phyloP scores from a whole-genome alignment of 805 yeast genomes.

The Lipomyces yamanashiensis region DNA sequence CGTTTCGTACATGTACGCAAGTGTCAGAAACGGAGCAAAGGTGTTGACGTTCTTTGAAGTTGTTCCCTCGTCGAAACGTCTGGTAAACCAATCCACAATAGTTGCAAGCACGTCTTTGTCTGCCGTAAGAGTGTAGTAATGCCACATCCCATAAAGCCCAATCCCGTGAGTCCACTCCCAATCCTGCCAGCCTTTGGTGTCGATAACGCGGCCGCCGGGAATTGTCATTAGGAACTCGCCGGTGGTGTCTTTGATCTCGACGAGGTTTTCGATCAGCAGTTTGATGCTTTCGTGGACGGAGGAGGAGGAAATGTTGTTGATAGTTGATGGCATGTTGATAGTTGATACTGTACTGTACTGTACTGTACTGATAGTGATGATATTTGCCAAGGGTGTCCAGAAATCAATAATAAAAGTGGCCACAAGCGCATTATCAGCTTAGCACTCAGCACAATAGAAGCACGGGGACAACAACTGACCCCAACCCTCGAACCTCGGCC shows the following conservation, averaged over 20 bases:
- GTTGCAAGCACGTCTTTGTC: constrained; percentile 39
- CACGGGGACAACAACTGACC: not conserved
- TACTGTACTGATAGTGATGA: no score
- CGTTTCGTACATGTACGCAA: constrained; percentile 45
- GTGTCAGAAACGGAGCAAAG: constrained; percentile 47
- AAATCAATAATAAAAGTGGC: no score
- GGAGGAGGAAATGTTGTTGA: constrained; percentile 51
- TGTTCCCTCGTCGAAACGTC: constrained; percentile 45
- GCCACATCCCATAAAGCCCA: constrained; percentile 50
- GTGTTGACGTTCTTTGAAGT: constrained; percentile 47
- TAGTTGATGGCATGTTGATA: constrained; percentile 10
- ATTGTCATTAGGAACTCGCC: constrained; percentile 45
- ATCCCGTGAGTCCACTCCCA: constrained; percentile 52
- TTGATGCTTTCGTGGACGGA: constrained; percentile 70
- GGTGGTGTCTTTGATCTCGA: constrained; percentile 44
- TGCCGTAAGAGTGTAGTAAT: constrained; percentile 44
- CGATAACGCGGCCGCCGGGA: constrained; percentile 46
- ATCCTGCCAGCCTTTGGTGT: constrained; percentile 50
- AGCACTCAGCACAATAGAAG: not conserved
- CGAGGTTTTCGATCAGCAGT: constrained; percentile 58
- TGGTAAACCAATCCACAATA: constrained; percentile 45
- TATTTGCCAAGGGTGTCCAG: no score
- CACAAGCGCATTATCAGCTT: no score
- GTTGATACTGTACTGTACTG: no score
- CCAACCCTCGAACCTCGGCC: not conserved